Evolutionary conservation across 352 stramenopile genomes (phyloP).

Genomic region (Phytophthora tubulina): DNA sequence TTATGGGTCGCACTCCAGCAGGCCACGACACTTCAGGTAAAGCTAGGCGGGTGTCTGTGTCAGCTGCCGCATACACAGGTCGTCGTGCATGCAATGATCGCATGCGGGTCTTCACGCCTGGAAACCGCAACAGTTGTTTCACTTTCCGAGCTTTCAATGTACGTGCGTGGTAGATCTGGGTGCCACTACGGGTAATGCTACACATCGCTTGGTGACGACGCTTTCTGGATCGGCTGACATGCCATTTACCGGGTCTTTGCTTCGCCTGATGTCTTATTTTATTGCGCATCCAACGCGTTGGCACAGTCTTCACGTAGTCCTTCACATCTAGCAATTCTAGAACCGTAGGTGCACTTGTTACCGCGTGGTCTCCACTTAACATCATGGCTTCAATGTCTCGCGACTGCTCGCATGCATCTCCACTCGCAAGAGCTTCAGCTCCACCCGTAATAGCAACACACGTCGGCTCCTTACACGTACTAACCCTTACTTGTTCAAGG

Average conservation of each 20-base stretch:
- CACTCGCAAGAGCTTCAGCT: too few species aligned
- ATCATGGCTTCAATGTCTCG: too few species aligned
- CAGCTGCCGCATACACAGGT: background rate
- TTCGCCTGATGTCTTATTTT: slow-evolving; percentile 4
- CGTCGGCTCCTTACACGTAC: too few species aligned
- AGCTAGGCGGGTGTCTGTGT: background rate
- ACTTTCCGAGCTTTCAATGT: background rate
- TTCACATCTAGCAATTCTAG: background rate
- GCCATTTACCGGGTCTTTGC: background rate
- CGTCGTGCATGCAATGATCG: background rate
- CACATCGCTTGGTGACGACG: background rate
- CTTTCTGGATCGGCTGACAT: background rate
- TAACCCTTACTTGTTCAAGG: too few species aligned
- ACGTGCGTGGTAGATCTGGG: background rate
- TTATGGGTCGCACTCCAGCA: background rate
- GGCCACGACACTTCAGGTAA: background rate
- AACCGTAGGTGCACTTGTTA: background rate
- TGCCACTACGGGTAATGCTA: background rate
- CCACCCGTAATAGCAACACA: too few species aligned
- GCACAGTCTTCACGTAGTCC: slow-evolving; percentile 1
- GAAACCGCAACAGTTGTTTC: background rate
- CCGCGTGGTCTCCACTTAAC: too few species aligned
- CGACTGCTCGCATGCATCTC: too few species aligned
- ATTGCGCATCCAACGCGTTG: background rate
- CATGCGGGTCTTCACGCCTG: background rate